These are phyloP conservation scores for Kernera saxatilis DNA, from an alignment of 345 rosid species.

Conservation along the genomic window DNA sequence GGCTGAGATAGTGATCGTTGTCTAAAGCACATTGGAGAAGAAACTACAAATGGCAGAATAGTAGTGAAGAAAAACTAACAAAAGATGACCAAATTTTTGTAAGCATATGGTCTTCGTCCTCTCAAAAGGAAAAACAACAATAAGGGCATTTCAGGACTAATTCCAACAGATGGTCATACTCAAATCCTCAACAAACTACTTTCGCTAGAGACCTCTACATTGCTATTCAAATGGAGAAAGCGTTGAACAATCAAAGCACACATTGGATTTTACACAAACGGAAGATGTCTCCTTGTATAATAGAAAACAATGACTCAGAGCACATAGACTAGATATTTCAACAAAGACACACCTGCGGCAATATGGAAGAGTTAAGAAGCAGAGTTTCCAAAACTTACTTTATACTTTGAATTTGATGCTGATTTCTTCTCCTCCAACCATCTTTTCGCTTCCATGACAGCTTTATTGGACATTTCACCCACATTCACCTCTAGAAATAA, in stretches of 20 bases:
- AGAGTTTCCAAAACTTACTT: slow-evolving; percentile 35
- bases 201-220: background rate
- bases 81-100: background rate
- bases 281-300: background rate
- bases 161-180: background rate
- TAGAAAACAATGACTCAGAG: background rate
- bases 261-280: background rate
- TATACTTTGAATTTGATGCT: slow-evolving; percentile 51
- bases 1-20: slow-evolving; percentile 6
- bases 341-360: slow-evolving; percentile 40
- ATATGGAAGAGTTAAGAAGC: slow-evolving; percentile 29
- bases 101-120: background rate
- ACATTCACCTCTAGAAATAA: slow-evolving; percentile 41
- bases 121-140: background rate
- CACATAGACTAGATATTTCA: background rate
- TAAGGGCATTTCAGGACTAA: background rate
- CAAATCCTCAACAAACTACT: background rate
- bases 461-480: slow-evolving; percentile 43
- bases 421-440: slow-evolving; percentile 78
- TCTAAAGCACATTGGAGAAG: slow-evolving; percentile 4
- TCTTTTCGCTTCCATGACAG: slow-evolving; percentile 70
- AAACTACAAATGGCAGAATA: background rate
- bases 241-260: background rate
- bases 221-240: background rate
- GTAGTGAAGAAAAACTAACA: background rate